These are phyloP conservation scores for Lipomyces spencermartinsiae DNA, from an alignment of 805 yeast species.

Conservation along the genomic window DNA sequence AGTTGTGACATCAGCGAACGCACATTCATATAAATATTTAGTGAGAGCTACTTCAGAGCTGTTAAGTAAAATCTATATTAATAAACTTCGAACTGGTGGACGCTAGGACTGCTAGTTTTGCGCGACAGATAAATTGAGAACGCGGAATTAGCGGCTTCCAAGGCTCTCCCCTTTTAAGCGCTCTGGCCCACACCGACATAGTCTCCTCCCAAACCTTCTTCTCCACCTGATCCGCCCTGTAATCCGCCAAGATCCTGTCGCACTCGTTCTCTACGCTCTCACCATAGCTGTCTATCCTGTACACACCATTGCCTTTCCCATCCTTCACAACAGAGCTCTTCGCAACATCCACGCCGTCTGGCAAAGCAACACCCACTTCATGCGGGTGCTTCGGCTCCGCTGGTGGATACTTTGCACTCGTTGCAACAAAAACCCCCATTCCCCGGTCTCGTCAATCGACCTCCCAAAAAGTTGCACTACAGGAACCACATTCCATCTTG, in stretches of 20 bases:
- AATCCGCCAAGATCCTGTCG: background rate
- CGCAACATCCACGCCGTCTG: background rate
- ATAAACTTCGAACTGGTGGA: too few relatives aligned
- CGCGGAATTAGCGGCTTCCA: too few relatives aligned
- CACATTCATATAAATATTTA: too few relatives aligned
- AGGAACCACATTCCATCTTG: slow-evolving; percentile 2
- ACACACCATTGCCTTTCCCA: slow-evolving; percentile 4
- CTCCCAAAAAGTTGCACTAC: background rate
- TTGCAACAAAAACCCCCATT: slow-evolving; percentile 3
- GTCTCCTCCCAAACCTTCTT: background rate
- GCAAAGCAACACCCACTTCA: background rate
- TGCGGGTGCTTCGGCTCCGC: slow-evolving; percentile 1
- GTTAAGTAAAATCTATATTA: too few relatives aligned
- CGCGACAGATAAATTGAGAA: too few relatives aligned
- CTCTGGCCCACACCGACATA: background rate
- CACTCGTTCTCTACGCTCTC: slow-evolving; percentile 1
- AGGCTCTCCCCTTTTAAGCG: background rate
- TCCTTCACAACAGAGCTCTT: background rate
- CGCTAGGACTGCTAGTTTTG: too few relatives aligned
- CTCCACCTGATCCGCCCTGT: background rate
- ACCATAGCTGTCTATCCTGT: background rate
- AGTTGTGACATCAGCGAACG: too few relatives aligned
- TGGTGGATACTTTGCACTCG: slow-evolving; percentile 8
- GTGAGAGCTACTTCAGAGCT: too few relatives aligned
- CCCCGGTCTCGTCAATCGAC: slow-evolving; percentile 7